phyloP scores from a whole-genome alignment of 2,329 filamentous ascomycete genomes.

The Harringtonia lauricola region DNA sequence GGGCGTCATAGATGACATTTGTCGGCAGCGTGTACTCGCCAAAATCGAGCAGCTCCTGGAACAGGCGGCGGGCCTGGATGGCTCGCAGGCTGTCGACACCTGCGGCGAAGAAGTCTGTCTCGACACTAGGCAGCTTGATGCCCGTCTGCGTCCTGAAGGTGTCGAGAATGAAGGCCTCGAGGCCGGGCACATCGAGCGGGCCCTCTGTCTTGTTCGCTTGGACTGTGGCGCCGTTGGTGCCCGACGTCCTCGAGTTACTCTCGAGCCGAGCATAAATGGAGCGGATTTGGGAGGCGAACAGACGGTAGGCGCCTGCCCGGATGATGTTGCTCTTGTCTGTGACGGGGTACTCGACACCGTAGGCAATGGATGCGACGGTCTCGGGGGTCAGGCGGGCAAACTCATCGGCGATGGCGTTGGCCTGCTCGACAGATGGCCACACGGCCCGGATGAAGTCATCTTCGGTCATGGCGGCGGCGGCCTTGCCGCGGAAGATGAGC shows the following conservation, averaged over 20 bases:
- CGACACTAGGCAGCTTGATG: constrained; percentile 17
- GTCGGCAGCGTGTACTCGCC: constrained; percentile 18
- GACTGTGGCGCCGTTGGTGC: neutral
- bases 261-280: constrained; percentile 17
- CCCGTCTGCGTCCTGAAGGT: constrained; percentile 18
- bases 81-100: constrained; percentile 36
- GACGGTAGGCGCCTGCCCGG: constrained; percentile 24
- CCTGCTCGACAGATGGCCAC: constrained; percentile 24
- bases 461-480: constrained; percentile 16
- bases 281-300: constrained; percentile 23
- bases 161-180: constrained; percentile 22
- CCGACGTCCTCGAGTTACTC: neutral
- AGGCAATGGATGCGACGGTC: constrained; percentile 23
- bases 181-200: constrained; percentile 13
- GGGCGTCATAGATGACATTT: constrained; percentile 31
- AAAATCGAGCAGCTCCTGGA: constrained; percentile 27
- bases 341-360: constrained; percentile 22
- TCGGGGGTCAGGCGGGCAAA: constrained; percentile 31
- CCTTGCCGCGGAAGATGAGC: constrained; percentile 18
- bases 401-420: constrained; percentile 28
- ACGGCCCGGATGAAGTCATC: constrained; percentile 23
- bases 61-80: constrained; percentile 29
- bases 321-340: constrained; percentile 37
- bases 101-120: constrained; percentile 29
- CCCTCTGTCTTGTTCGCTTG: neutral